Percentiles rank a stretch among this genome's conserved stretches.
Evolutionary conservation across 495 filamentous ascomycete genomes (phyloP).

Genomic region (Trichocladium uniseriatum): DNA sequence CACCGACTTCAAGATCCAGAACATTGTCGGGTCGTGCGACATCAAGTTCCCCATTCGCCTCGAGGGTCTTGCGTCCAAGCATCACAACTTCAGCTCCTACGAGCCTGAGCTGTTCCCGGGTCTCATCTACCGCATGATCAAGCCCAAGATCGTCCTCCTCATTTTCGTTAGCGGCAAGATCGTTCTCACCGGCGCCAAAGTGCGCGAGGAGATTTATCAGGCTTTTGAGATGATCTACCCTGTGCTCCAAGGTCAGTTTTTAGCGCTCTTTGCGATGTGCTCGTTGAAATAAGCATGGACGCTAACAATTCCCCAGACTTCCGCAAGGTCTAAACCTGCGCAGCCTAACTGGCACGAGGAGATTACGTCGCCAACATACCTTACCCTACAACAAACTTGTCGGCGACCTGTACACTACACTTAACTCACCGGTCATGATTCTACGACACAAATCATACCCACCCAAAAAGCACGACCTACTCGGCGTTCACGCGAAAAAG

Average conservation of each 20-base stretch:
- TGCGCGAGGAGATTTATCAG: conserved; percentile 97
- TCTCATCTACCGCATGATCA: conserved; percentile 99
- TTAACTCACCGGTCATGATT: conserved; percentile 38
- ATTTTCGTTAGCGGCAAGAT: conserved; percentile 99
- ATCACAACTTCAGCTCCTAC: conserved; percentile 99
- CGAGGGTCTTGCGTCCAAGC: conserved; percentile 86
- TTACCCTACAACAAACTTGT: not conserved
- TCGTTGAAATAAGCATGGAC: not conserved
- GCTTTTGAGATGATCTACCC: conserved; percentile 99
- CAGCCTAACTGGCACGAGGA: not conserved
- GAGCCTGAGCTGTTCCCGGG: conserved; percentile 98
- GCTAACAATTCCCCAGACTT: conserved; percentile 32
- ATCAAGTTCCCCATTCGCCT: conserved; percentile 99
- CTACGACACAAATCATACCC: conserved; percentile 35
- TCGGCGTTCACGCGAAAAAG: not conserved
- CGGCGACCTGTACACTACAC: conserved; percentile 29
- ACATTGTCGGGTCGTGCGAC: conserved; percentile 97
- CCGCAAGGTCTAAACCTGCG: conserved; percentile 38
- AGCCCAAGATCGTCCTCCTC: conserved; percentile 97
- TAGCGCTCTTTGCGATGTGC: conserved; percentile 15
- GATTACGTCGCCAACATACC: not conserved
- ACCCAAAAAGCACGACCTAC: not conserved
- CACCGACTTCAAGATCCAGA: conserved; percentile 99
- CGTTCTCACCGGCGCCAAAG: conserved; percentile 94
- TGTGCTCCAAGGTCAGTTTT: conserved; percentile 70